phyloP scores from a whole-genome alignment of 257 asterid genomes.

The Ilex asprella region DNA sequence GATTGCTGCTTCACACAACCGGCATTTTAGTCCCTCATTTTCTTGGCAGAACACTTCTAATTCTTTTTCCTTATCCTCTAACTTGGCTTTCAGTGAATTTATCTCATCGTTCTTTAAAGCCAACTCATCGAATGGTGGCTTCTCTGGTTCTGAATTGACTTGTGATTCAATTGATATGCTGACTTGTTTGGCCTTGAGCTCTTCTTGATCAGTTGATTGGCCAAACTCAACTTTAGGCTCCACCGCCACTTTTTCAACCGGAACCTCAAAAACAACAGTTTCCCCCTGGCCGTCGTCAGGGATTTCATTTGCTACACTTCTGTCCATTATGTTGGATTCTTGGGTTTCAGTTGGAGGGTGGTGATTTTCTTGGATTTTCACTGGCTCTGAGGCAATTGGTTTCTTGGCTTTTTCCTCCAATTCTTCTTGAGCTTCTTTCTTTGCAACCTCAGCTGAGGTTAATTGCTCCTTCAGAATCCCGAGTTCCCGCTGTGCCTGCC shows the following conservation, averaged over 20 bases:
- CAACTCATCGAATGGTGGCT: slow-evolving; percentile 34
- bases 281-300: slow-evolving; percentile 42
- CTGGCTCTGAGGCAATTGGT: slow-evolving; percentile 19
- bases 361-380: slow-evolving; percentile 26
- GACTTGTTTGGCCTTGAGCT: slow-evolving; percentile 17
- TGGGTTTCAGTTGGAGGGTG: slow-evolving; percentile 19
- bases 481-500: slow-evolving; percentile 17
- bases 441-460: slow-evolving; percentile 17
- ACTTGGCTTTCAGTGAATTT: slow-evolving; percentile 25
- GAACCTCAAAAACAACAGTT: slow-evolving; percentile 78
- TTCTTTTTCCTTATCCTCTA: slow-evolving; percentile 56
- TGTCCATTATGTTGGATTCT: slow-evolving; percentile 16
- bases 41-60: slow-evolving; percentile 29
- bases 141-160: slow-evolving; percentile 23
- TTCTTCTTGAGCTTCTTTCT: slow-evolving; percentile 13
- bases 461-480: slow-evolving; percentile 13
- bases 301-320: slow-evolving; percentile 9
- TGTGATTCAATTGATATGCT: slow-evolving; percentile 20
- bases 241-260: slow-evolving; percentile 30
- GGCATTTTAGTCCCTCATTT: slow-evolving; percentile 34
- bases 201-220: slow-evolving; percentile 29
- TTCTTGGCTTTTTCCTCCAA: slow-evolving; percentile 15
- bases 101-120: slow-evolving; percentile 44
- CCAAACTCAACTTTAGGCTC: slow-evolving; percentile 23
- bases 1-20: slow-evolving; percentile 36